Evolutionary conservation across 805 yeast species (phyloP), one percentile per base, ranked within the genome.

Genomic region (Saturnispora bothae): DNA sequence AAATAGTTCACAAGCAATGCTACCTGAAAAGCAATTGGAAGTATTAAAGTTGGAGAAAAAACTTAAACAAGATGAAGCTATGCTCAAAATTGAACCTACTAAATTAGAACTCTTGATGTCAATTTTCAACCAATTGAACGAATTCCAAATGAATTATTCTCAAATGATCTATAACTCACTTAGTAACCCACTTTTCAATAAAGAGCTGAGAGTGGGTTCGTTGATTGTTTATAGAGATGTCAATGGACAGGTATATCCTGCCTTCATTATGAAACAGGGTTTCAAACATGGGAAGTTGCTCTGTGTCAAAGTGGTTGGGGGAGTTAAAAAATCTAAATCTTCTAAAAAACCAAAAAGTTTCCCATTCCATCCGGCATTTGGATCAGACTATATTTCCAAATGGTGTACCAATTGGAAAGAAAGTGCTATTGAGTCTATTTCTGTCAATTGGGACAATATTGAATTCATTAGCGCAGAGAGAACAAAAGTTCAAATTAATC

Each of bases 1-100:
- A 54, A 88, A 92, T 52, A 68, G 88, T 0, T 70, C 88, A 1
- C 96, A 89, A 54, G 73, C 85, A 0, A 60, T 88, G 48, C 61
- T 85, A 37, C 96, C 96, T 0, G 94, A 86, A 46, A 92, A 84
- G 52, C 80, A 86, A 56, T 68, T 71, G 51, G 69, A 71, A 44
- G 74, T 85, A 20, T 65, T 73, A 34, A 61, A 62, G 30, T 62
- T 78, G 28, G 70, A 73, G 33, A 64, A 60, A 6, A 60, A 73
- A 31, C 55, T 83, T 17, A 45, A 44, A 25, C 33, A 37, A 3
- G 23, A 43, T 28, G 49, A 56, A 6, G 48, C 31, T 6, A 15
- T 49, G 3, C 40, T 70, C 22, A 57, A 61, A 30, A 43, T 66
- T 5, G 60, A 69, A 28, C 64, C 63, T 5, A 56, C 55, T 3